phyloP scores from a whole-genome alignment of 1,139 yeast species.

The Wickerhamiella pararugosa region DNA sequence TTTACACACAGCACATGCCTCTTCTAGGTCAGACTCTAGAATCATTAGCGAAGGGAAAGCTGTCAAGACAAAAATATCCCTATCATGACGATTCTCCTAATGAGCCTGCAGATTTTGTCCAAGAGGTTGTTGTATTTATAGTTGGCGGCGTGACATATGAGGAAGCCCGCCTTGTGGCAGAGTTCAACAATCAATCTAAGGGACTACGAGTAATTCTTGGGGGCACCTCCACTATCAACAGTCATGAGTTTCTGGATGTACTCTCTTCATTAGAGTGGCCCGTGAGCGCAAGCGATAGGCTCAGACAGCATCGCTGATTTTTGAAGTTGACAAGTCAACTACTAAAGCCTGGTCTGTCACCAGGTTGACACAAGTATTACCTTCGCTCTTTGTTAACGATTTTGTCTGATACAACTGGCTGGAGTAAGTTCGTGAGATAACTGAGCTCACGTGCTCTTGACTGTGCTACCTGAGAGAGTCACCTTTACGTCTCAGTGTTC shows the following conservation, averaged over 20 bases:
- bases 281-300: constrained; percentile 1
- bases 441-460: too few species aligned
- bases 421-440: too few species aligned
- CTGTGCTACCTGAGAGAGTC: too few species aligned
- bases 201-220: constrained; percentile 54
- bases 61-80: constrained; percentile 37
- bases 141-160: constrained; percentile 90
- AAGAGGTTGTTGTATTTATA: constrained; percentile 48
- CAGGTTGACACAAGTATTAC: too few species aligned
- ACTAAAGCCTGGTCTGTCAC: too few species aligned
- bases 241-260: constrained; percentile 37
- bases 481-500: too few species aligned
- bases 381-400: too few species aligned
- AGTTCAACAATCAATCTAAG: constrained; percentile 41
- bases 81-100: constrained; percentile 27
- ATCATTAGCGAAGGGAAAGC: constrained; percentile 35
- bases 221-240: constrained; percentile 44
- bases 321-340: too few species aligned
- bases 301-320: background rate
- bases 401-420: too few species aligned
- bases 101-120: constrained; percentile 39
- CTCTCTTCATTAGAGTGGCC: constrained; percentile 16
- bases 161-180: constrained; percentile 64
- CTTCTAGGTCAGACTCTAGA: constrained; percentile 41
- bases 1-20: constrained; percentile 64